Evolutionary conservation across 2,329 filamentous ascomycete genomes (phyloP), one percentile per base, ranked within the genome.

Genomic region (Xylariaceae sp.): DNA sequence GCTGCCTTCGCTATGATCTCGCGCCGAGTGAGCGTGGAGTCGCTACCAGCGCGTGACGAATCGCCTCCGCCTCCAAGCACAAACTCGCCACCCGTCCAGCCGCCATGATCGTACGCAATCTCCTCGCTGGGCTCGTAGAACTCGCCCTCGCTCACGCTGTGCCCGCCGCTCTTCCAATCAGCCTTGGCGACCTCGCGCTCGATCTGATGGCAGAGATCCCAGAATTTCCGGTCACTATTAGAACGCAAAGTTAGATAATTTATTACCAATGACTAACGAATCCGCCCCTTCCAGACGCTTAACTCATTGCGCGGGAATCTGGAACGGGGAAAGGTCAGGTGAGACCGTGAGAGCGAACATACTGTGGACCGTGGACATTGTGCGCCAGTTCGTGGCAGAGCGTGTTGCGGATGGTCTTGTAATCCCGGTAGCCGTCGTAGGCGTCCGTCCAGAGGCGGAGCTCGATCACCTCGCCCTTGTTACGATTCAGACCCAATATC

Each of bases 361-460:
- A 45, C 43, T 99, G 94, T 0, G 87, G 83, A 0, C 87, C 79
- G 72, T 87, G 86, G 7, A 96, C 89, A 65, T 96, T 96, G 71
- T 99, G 94, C 61, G 91, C 87, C 19, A 99, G 77, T 74, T 99
- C 94, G 73, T 99, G 94, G 68, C 92, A 97, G 9, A 99, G 76
- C 45, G 94, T 97, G 63, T 88, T 89, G 50, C 94, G 82, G 47
- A 99, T 95, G 0, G 87, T 91, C 64, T 87, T 86, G 73, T 97
- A 99, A 68, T 96, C 90, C 39, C 94, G 77, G 67, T 96, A 97
- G 0, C 94, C 94, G 69, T 96, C 91, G 68, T 94, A 90, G 2
- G 88, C 89, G 72, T 99, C 94, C 1, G 94, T 97, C n/a, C 94
- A 78, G 37, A 99, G 73, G 0, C 94, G 78, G 58, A 99, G 72